Evolutionary conservation across 1,139 yeast genomes (phyloP).

Genomic region (Taiozyma sp.): DNA sequence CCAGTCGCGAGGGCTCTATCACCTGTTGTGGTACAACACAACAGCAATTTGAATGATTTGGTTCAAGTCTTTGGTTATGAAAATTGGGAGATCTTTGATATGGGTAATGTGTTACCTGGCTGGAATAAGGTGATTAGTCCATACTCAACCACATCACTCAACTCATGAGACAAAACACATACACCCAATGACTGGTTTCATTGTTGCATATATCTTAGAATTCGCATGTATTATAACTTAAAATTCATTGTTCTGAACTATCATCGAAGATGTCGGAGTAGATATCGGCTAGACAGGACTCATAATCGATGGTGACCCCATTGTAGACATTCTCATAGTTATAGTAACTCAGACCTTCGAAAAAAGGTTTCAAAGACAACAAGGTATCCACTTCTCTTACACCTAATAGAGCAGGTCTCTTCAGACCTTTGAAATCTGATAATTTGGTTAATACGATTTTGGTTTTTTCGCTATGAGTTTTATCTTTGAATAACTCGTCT

Average conservation of each 20-base stretch:
- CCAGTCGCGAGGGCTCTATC: not conserved
- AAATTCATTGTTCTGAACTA: not conserved
- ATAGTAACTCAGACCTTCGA: constrained; percentile 64
- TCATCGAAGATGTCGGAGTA: constrained; percentile 45
- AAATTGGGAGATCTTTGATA: constrained; percentile 11
- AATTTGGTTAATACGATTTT: constrained; percentile 11
- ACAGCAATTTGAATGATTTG: constrained; percentile 2
- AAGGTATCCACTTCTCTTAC: constrained; percentile 39
- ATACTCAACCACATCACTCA: not conserved
- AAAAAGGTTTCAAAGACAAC: constrained; percentile 59
- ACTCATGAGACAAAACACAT: not conserved
- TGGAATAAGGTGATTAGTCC: constrained; percentile 7
- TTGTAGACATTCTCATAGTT: constrained; percentile 73
- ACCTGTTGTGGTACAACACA: not conserved
- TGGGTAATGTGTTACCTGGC: constrained; percentile 10
- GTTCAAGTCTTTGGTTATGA: constrained; percentile 10
- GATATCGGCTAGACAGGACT: constrained; percentile 49
- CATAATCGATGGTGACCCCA: constrained; percentile 43
- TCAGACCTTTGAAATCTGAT: constrained; percentile 13
- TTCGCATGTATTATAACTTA: not conserved
- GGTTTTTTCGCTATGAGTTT: constrained; percentile 4
- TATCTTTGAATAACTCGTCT: constrained; percentile 17
- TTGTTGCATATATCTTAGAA: not conserved
- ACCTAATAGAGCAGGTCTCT: constrained; percentile 46
- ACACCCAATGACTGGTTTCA: not conserved